Evolutionary conservation across 495 filamentous ascomycete genomes (phyloP).

Genomic region (Penicillium mononematosum): DNA sequence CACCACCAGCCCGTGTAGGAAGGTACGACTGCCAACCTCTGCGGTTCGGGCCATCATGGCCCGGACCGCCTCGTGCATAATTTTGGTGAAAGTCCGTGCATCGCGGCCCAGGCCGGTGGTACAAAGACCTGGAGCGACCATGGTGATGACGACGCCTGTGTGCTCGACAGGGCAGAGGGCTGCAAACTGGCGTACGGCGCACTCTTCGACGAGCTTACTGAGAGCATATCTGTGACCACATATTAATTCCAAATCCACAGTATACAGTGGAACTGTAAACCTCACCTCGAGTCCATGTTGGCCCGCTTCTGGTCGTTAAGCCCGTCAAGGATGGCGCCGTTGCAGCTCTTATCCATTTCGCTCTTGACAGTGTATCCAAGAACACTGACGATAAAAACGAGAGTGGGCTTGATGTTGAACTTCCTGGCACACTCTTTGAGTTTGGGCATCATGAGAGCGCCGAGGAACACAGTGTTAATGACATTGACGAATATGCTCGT

Average conservation of each 20-base stretch:
- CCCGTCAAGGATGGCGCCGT: background rate
- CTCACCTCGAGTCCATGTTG: slow-evolving; percentile 1
- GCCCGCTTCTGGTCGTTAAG: background rate
- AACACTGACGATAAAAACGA: slow-evolving; percentile 18
- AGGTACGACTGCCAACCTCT: slow-evolving; percentile 31
- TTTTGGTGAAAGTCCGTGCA: slow-evolving; percentile 18
- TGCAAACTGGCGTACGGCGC: slow-evolving; percentile 34
- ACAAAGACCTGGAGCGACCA: slow-evolving; percentile 46
- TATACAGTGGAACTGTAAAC: too few species aligned
- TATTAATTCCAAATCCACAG: slow-evolving; percentile 20
- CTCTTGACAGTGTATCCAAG: slow-evolving; percentile 20
- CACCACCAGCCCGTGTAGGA: slow-evolving; percentile 24
- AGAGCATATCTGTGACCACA: slow-evolving; percentile 18
- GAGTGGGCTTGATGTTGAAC: slow-evolving; percentile 12
- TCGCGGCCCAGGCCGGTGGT: slow-evolving; percentile 35
- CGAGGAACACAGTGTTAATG: slow-evolving; percentile 17
- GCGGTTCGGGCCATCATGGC: slow-evolving; percentile 24
- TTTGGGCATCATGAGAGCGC: slow-evolving; percentile 14
- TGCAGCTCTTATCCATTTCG: slow-evolving; percentile 19
- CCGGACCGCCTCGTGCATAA: slow-evolving; percentile 11
- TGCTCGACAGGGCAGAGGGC: slow-evolving; percentile 22
- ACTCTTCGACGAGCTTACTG: slow-evolving; percentile 43
- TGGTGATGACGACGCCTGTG: slow-evolving; percentile 43
- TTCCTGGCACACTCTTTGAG: slow-evolving; percentile 16
- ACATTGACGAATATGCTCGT: slow-evolving; percentile 18